Percentiles rank a stretch among this genome's conserved stretches.
Evolutionary conservation across 1,284 basidiomycete genomes (phyloP).

Genomic region (Rhizoctonia solani): DNA sequence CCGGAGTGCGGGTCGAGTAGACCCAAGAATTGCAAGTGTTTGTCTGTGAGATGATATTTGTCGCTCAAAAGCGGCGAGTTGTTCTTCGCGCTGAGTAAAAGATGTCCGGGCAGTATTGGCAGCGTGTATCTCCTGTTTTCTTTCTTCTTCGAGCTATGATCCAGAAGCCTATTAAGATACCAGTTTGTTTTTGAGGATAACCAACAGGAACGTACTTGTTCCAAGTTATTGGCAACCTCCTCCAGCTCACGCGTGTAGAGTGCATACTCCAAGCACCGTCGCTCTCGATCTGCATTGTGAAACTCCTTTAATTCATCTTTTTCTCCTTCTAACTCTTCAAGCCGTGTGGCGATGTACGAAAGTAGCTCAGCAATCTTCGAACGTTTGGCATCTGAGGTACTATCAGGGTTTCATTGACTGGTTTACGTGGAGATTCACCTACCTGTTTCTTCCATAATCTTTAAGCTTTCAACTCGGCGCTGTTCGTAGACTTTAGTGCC

Average conservation of each 20-base stretch:
- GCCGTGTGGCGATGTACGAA: conserved; percentile 86
- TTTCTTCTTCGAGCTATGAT: conserved; percentile 61
- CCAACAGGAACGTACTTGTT: conserved; percentile 51
- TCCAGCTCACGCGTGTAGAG: conserved; percentile 89
- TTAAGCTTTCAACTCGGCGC: conserved; percentile 86
- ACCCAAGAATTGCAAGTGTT: conserved; percentile 65
- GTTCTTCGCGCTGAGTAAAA: conserved; percentile 82
- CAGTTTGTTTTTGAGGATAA: background rate
- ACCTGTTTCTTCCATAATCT: conserved; percentile 95
- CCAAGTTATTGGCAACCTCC: conserved; percentile 83
- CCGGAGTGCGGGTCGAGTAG: conserved; percentile 73
- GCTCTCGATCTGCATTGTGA: conserved; percentile 92
- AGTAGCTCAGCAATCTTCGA: conserved; percentile 90
- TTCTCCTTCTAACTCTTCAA: conserved; percentile 93
- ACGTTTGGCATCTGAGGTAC: conserved; percentile 71
- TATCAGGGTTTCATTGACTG: background rate
- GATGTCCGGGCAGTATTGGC: conserved; percentile 80
- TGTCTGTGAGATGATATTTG: conserved; percentile 74
- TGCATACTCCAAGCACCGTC: conserved; percentile 94
- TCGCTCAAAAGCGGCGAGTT: conserved; percentile 61
- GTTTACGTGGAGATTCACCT: conserved; percentile 10
- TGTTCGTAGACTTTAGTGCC: conserved; percentile 99
- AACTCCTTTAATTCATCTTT: conserved; percentile 98
- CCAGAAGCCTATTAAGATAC: background rate
- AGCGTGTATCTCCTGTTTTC: conserved; percentile 78